Base-by-base conservation (phyloP, 768 basidiomycete species). In the Mycena galopus region DNA sequence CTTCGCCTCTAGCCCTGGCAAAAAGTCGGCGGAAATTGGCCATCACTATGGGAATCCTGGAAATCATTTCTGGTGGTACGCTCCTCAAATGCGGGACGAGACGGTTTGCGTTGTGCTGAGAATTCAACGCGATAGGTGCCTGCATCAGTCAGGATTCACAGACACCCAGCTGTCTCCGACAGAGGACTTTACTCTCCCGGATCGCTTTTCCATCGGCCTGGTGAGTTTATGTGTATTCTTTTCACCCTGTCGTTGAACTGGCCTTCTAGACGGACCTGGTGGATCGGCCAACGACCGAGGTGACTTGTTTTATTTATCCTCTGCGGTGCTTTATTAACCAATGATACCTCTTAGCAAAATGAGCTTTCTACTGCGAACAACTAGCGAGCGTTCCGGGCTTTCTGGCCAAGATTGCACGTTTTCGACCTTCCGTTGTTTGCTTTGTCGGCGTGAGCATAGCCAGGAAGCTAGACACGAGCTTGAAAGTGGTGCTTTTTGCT, bases 31-130 rank as follows among this genome's bases (percentile, higher is more conserved):
- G 0, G 85, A 86, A 67, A 84, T 86, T 3, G 95, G 95, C 0
- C 93, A 94, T 79, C 94, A 96, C 78, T 96, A 91, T 75, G 93
- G 91, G 1, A 89, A 93, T 76, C 91, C 91, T 0, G 91, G 91
- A 3, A 96, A 96, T 76, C 94, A 95, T 73, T 96, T 96, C 80
- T 96, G 93, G 93, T 83, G 81, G 53, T 72, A 19, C 56, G 69
- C 32, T 42, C 10, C 32, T 42, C 10, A 29, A 23, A 2, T 27
- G 21, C 10, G 11, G 14, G 30, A 11, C 30, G 39, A 7, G 17
- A 29, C n/a, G n/a, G n/a, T 3, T 17, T 33, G n/a, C n/a, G n/a
- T 42, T 14, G 32, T 33, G 27, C 16, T 33, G 42, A 33, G 8
- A 21, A 51, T 53, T 32, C 11, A 19, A n/a, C 11, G 21, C 12